These are phyloP conservation scores for Fraxinus quadrangulata DNA, from an alignment of 257 asterid species.

Conservation along the genomic window DNA sequence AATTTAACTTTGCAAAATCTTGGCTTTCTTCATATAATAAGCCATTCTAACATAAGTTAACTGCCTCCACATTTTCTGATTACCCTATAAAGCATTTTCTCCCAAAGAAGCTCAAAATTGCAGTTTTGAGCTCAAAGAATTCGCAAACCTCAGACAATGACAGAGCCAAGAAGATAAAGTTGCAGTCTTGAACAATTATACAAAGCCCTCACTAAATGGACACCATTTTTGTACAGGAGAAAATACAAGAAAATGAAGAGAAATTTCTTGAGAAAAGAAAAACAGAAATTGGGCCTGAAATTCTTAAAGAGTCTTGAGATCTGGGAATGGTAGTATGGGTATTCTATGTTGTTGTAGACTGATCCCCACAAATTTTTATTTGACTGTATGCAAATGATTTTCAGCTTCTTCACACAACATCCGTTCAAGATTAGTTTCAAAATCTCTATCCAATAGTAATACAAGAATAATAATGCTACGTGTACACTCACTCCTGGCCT, in stretches of 20 bases:
- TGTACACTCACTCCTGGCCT: no score
- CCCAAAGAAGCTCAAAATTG: slow-evolving; percentile 31
- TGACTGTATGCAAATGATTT: slow-evolving; percentile 24
- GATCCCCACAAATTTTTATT: slow-evolving; percentile 53
- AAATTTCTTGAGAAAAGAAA: slow-evolving; percentile 45
- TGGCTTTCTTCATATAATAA: slow-evolving; percentile 33
- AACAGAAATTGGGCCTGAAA: slow-evolving; percentile 46
- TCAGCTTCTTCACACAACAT: slow-evolving; percentile 32
- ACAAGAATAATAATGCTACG: background rate
- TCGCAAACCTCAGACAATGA: slow-evolving; percentile 21
- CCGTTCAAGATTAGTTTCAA: slow-evolving; percentile 32
- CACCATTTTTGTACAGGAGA: slow-evolving; percentile 9
- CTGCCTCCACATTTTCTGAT: slow-evolving; percentile 26
- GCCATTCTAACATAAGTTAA: slow-evolving; percentile 27
- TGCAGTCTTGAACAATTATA: slow-evolving; percentile 34
- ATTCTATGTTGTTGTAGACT: slow-evolving; percentile 37
- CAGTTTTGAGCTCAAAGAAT: slow-evolving; percentile 23
- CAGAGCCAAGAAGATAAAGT: slow-evolving; percentile 43
- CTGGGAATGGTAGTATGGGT: slow-evolving; percentile 53
- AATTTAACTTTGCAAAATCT: slow-evolving; percentile 36
- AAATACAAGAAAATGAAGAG: slow-evolving; percentile 33
- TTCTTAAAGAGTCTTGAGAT: slow-evolving; percentile 63
- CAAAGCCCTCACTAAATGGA: slow-evolving; percentile 21
- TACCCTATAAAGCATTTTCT: slow-evolving; percentile 35
- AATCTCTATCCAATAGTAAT: slow-evolving; percentile 28